Base-by-base conservation (phyloP, 2,329 filamentous ascomycete species). In the Ophiobolus disseminans region DNA sequence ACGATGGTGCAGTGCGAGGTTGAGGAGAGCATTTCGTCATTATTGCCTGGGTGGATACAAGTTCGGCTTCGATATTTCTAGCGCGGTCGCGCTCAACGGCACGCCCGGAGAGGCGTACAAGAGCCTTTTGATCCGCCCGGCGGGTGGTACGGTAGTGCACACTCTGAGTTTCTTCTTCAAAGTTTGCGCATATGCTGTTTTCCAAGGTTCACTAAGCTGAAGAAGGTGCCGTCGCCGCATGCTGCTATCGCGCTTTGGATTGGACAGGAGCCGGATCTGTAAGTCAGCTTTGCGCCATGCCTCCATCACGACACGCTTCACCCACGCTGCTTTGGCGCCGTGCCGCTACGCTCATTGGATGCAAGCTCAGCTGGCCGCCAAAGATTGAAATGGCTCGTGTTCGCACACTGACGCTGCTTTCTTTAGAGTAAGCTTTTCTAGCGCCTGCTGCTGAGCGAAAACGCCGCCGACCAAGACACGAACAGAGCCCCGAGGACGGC, bases 381-480 rank as follows among this genome's bases (percentile, higher is more conserved):
- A 53, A 28, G 40, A 30, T 48, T 39, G 21, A 21, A 48, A 48
- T 45, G 45, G 50, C 53, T 56, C 58, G 57, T 60, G 47, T 58
- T 48, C 21, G 55, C 60, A 46, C 41, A 55, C 59, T 57, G 54
- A 59, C 53, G 43, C 45, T 61, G 57, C 53, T 55, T 57, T 62
- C 45, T 64, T 57, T 57, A 60, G 57, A 57, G 53, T 58, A 53
- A 50, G 53, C 53, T 52, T 54, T 53, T 49, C 60, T 61, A 62
- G 62, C 50, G 56, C 31, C 46, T 50, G 43, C 48, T 45, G 48
- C 50, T 57, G 47, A 40, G 45, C 31, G 26, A 23, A 31, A 37
- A 38, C 40, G 19, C 40, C 26, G 39, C 47, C 40, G n/a, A 48
- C 42, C 45, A 53, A 49, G 48, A 26, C 11, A 6, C 23, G 7